phyloP scores from a whole-genome alignment of 371 early-diverging fungal species.

The Phascolomyces articulosus region DNA sequence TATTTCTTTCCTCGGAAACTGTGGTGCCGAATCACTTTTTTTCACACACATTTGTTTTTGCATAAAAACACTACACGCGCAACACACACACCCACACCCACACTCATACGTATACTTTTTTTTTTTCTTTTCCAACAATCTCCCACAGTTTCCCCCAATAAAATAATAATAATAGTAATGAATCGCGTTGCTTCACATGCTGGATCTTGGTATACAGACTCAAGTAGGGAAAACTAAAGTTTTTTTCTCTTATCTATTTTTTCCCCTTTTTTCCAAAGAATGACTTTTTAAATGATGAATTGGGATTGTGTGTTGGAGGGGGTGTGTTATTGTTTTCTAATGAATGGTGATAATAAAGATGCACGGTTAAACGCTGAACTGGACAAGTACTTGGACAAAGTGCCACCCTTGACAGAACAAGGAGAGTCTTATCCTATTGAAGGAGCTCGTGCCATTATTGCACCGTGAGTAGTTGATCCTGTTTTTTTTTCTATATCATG shows the following conservation, averaged over 20 bases:
- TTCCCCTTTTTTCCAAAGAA: too few species aligned
- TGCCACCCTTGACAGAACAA: conserved; percentile 37
- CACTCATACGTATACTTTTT: too few species aligned
- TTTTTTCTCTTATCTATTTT: too few species aligned
- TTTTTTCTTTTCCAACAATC: neutral
- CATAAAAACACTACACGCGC: neutral
- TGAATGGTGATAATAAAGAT: conserved; percentile 10
- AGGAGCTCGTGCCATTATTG: conserved; percentile 79
- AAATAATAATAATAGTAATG: neutral
- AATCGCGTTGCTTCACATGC: conserved; percentile 70
- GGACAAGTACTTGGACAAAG: conserved; percentile 52
- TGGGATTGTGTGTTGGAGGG: too few species aligned
- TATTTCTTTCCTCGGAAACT: too few species aligned
- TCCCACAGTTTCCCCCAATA: neutral
- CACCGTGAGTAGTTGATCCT: conserved; percentile 84
- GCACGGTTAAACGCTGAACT: conserved; percentile 49
- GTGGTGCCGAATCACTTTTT: neutral
- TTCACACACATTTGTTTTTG: neutral
- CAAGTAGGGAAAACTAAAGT: conserved; percentile 49
- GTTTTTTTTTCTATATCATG: too few species aligned
- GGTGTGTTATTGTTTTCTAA: too few species aligned
- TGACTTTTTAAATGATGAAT: too few species aligned
- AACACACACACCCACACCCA: too few species aligned
- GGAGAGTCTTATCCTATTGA: conserved; percentile 51
- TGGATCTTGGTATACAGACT: conserved; percentile 78